Evolutionary conservation across 805 yeast genomes (phyloP).

Genomic region (Lipomyces spencermartinsiae): DNA sequence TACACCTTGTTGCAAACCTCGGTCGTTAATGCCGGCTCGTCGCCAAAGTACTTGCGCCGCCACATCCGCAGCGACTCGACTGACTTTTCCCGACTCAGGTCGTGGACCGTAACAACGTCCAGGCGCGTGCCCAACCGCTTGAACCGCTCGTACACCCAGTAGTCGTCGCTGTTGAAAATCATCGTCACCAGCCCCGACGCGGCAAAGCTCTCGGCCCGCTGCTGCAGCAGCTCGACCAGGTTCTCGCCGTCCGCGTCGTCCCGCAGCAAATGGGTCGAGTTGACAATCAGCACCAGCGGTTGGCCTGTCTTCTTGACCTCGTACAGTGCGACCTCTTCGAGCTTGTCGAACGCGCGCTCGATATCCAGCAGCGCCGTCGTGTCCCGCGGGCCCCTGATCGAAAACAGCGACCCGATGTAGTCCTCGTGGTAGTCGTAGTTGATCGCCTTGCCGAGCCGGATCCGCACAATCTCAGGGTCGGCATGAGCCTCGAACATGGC

Average conservation of each 20-base stretch:
- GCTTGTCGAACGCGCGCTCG: slow-evolving; percentile 77
- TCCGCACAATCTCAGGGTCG: slow-evolving; percentile 81
- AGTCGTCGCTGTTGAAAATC: slow-evolving; percentile 80
- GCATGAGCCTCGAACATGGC: slow-evolving; percentile 82
- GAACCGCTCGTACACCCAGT: slow-evolving; percentile 83
- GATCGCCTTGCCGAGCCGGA: slow-evolving; percentile 76
- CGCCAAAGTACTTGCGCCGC: slow-evolving; percentile 54
- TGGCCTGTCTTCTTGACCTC: slow-evolving; percentile 48
- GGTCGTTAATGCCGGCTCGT: slow-evolving; percentile 47
- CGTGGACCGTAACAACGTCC: slow-evolving; percentile 70
- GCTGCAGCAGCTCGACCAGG: slow-evolving; percentile 76
- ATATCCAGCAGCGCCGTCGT: slow-evolving; percentile 82
- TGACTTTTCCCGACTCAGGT: slow-evolving; percentile 63
- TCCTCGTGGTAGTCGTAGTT: slow-evolving; percentile 79
- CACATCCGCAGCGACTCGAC: slow-evolving; percentile 54
- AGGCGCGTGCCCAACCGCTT: slow-evolving; percentile 74
- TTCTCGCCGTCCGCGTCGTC: slow-evolving; percentile 77
- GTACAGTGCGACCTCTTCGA: slow-evolving; percentile 72
- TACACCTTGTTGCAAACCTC: slow-evolving; percentile 60
- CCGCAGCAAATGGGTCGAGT: slow-evolving; percentile 74
- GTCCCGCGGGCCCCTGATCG: slow-evolving; percentile 83
- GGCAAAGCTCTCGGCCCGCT: slow-evolving; percentile 78
- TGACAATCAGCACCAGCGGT: slow-evolving; percentile 74
- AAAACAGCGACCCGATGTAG: slow-evolving; percentile 79
- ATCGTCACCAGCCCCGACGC: slow-evolving; percentile 75